Base-by-base conservation (phyloP, 306 rosid genomes). In the Purshia tridentata region DNA sequence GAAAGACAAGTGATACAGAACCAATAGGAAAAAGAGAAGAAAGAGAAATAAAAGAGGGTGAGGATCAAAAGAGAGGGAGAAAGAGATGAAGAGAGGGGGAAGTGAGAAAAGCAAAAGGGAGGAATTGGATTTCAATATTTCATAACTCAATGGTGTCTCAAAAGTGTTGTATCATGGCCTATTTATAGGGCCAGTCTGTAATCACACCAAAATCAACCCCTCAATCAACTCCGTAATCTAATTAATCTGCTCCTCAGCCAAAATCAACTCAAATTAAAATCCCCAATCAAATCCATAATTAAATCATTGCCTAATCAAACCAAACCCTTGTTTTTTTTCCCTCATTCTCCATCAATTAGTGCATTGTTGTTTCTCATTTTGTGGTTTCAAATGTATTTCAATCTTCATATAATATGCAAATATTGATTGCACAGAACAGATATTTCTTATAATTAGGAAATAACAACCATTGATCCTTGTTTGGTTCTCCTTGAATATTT, bases 331-430 rank as follows among this genome's bases (percentile, higher is more conserved):
- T 53, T 12, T 14, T 9, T 29, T 11, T 19, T 6, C 18, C 39
- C 48, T 15, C 73, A 46, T 45, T 55, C 49, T 45, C n/a, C 56
- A 20, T 56, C 58, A 53, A 46, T 56, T 52, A 44, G 71, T 48
- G n/a, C 47, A 12, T 59, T 59, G 50, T 8, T 35, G 46, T 55
- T 45, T 35, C 41, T 6, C 7, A 59, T 65, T 66, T 8, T 22
- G 56, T 23, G 56, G 57, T 65, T 54, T 44, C 22, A 8, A 46
- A 18, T 57, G 23, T 19, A 18, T 49, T 4, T 3, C 8, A 57
- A 45, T 14, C 23, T 19, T 70, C 16, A 5, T 9, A 16, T 52
- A 52, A 53, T 6, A 51, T 69, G 19, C 3, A 0, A n/a, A 42
- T 46, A 67, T 4, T 48, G 58, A 13, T 50, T 29, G 10, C 50